A percentile compares a stretch with the other conserved stretches of the same genome.
These are phyloP conservation scores for Orbilia ellipsospora DNA, from an alignment of 2,329 filamentous ascomycete species.

Conservation along the genomic window DNA sequence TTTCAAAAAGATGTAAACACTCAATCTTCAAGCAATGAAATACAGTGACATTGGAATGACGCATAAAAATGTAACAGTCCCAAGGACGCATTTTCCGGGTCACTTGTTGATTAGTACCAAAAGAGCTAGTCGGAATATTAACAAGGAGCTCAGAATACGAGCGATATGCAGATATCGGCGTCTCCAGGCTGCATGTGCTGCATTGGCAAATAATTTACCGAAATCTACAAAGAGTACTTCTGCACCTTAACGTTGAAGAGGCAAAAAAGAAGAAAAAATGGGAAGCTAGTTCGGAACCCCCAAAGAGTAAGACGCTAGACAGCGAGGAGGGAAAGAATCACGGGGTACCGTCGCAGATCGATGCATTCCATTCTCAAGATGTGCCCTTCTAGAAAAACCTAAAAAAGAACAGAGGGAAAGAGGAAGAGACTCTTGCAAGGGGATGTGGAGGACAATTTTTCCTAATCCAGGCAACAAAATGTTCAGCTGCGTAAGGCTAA, in stretches of 20 bases:
- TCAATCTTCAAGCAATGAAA: too few relatives aligned
- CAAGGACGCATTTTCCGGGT: too few relatives aligned
- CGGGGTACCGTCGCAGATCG: neutral
- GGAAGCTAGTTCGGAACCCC: slow-evolving; percentile 14
- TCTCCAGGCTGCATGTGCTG: slow-evolving; percentile 30
- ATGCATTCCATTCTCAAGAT: neutral
- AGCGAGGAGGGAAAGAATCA: neutral
- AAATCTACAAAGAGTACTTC: neutral
- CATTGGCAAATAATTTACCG: neutral
- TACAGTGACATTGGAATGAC: too few relatives aligned
- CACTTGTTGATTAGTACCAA: too few relatives aligned
- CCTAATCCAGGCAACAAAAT: slow-evolving; percentile 27
- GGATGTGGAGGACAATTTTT: slow-evolving; percentile 41
- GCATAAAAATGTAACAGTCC: too few relatives aligned
- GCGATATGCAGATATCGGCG: slow-evolving; percentile 31
- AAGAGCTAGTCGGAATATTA: too few relatives aligned
- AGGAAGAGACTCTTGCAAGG: too few relatives aligned
- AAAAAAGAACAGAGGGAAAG: neutral
- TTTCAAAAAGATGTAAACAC: too few relatives aligned
- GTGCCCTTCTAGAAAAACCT: slow-evolving; percentile 19
- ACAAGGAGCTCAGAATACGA: neutral
- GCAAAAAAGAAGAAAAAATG: neutral
- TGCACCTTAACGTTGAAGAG: slow-evolving; percentile 6
- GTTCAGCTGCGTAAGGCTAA: slow-evolving; percentile 27
- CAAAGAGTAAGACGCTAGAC: neutral